A percentile compares a stretch with the other conserved stretches of the same genome.
phyloP scores from a whole-genome alignment of 129 eudicot species.

The Flaveria bidentis region DNA sequence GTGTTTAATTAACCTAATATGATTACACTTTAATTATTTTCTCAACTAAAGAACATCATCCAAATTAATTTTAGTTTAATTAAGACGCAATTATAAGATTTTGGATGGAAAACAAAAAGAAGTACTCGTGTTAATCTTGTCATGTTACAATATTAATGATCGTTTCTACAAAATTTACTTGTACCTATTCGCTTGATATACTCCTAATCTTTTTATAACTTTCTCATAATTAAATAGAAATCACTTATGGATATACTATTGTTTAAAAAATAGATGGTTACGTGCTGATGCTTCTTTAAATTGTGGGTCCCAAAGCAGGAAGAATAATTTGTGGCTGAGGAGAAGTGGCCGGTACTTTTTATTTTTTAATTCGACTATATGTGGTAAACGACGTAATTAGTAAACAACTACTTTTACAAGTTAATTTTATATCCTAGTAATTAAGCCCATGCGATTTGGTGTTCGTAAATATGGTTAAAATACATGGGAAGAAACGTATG shows the following conservation, averaged over 20 bases:
- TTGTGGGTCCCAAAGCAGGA: conserved; percentile 18
- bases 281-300: conserved; percentile 1
- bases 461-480: too few species aligned
- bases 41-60: neutral
- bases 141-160: neutral
- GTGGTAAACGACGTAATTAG: neutral
- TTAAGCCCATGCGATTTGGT: too few species aligned
- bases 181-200: too few species aligned
- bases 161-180: too few species aligned
- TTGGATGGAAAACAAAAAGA: neutral
- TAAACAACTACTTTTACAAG: too few species aligned
- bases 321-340: conserved; percentile 23
- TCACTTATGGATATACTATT: neutral
- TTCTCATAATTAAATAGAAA: too few species aligned
- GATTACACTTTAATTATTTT: conserved; percentile 5
- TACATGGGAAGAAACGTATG: too few species aligned
- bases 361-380: conserved; percentile 26
- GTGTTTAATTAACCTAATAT: conserved; percentile 37
- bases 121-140: neutral
- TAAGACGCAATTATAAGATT: neutral
- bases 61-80: neutral
- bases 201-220: too few species aligned
- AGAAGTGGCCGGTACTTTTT: conserved; percentile 30
- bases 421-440: too few species aligned
- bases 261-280: neutral